Conservation (phyloP, 2,329 filamentous ascomycete species). For the Curvularia verruculosa region DNA sequence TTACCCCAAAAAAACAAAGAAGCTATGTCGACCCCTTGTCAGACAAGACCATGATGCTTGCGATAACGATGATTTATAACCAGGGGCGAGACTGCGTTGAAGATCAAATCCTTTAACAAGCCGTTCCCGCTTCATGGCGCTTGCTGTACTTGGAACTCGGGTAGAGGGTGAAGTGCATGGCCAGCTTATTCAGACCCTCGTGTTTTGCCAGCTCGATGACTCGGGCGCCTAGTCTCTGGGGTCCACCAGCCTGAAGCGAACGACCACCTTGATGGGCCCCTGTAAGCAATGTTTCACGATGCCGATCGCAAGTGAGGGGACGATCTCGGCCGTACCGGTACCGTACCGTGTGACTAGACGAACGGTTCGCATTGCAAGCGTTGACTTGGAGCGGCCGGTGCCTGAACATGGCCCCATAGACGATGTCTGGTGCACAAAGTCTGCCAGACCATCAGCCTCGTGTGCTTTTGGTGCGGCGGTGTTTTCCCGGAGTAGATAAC, state of each 20-base stretch:
- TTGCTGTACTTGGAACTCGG: background rate
- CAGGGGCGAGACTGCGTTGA: constrained; percentile 3
- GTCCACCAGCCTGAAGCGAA: constrained; percentile 10
- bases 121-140: constrained; percentile 14
- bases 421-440: background rate
- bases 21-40: background rate
- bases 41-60: background rate
- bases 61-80: background rate
- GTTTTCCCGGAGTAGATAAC: constrained; percentile 3
- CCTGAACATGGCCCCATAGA: too few species aligned
- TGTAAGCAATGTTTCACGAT: constrained; percentile 10
- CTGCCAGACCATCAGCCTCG: background rate
- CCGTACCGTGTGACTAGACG: constrained; percentile 13
- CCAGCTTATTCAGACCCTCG: background rate
- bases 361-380: constrained; percentile 15
- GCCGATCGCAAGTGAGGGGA: constrained; percentile 6
- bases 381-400: background rate
- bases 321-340: constrained; percentile 13
- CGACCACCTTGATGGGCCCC: constrained; percentile 8
- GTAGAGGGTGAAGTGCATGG: constrained; percentile 4
- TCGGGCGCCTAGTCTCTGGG: constrained; percentile 5
- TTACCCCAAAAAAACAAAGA: constrained; percentile 9
- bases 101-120: constrained; percentile 6
- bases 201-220: constrained; percentile 6
- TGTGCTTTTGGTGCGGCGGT: constrained; percentile 1